These are phyloP conservation scores for Pseudopediastrum boryanum DNA, from an alignment of 139 green algal genomes.

Conservation along the genomic window DNA sequence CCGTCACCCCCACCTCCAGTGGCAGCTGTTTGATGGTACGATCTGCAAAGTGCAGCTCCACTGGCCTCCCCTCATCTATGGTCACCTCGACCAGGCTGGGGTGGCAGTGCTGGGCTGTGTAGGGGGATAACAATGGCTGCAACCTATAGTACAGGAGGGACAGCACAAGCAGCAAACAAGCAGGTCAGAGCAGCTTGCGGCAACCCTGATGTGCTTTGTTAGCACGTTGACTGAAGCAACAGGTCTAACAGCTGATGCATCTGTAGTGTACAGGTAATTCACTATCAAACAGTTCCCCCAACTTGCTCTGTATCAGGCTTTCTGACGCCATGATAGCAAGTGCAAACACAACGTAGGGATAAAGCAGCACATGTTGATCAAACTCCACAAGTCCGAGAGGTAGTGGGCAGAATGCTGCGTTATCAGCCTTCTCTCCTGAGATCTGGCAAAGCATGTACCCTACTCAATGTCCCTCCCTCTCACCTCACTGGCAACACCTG, in stretches of 20 bases:
- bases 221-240: no score
- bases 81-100: slow-evolving; percentile 63
- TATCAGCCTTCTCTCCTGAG: not conserved
- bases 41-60: slow-evolving; percentile 55
- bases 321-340: not conserved
- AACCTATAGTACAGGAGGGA: not conserved
- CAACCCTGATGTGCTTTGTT: no score
- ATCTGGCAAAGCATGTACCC: not conserved
- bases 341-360: not conserved
- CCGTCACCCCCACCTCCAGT: not conserved
- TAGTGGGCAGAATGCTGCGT: not conserved
- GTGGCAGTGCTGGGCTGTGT: not conserved
- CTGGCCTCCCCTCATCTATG: slow-evolving; percentile 55
- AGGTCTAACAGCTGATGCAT: no score
- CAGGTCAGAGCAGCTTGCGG: no score
- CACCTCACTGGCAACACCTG: slow-evolving; percentile 28
- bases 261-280: no score
- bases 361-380: not conserved
- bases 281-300: not conserved
- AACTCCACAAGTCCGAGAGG: not conserved
- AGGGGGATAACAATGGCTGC: not conserved
- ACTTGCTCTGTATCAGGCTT: not conserved
- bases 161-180: not conserved
- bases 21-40: slow-evolving; percentile 49
- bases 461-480: not conserved